A percentile compares a stretch with the other conserved stretches of the same genome.
These are phyloP conservation scores for Claviceps sorghi DNA, from an alignment of 2,329 filamentous ascomycete species.

Conservation along the genomic window DNA sequence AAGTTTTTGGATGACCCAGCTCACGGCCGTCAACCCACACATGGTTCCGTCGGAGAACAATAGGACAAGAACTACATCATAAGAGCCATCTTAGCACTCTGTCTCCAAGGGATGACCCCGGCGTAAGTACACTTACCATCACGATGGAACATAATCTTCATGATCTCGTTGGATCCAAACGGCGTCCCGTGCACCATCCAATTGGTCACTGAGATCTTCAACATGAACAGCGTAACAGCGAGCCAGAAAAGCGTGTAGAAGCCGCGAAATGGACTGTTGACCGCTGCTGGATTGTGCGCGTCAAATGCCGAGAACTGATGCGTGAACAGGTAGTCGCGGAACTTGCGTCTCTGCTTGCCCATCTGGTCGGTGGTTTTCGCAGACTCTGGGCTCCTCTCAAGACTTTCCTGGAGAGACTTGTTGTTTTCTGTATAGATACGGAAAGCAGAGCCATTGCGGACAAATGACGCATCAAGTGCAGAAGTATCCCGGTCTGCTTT, in stretches of 20 bases:
- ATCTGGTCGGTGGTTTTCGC: constrained; percentile 9
- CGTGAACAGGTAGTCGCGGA: constrained; percentile 50
- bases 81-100: not conserved
- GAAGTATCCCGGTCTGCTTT: not conserved
- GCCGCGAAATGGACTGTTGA: constrained; percentile 59
- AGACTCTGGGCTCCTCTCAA: constrained; percentile 13
- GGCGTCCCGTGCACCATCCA: constrained; percentile 54
- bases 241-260: constrained; percentile 75
- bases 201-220: constrained; percentile 53
- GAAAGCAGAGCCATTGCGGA: constrained; percentile 11
- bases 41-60: constrained; percentile 53
- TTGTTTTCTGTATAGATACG: constrained; percentile 17
- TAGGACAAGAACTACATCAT: constrained; percentile 31
- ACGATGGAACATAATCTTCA: constrained; percentile 47
- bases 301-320: constrained; percentile 62
- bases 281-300: constrained; percentile 48
- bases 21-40: constrained; percentile 50
- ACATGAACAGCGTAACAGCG: constrained; percentile 48
- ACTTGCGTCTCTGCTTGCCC: constrained; percentile 13
- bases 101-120: not conserved
- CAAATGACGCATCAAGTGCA: constrained; percentile 5
- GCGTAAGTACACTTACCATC: constrained; percentile 22
- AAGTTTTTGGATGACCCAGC: constrained; percentile 48
- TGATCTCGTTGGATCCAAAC: constrained; percentile 57
- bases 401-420: constrained; percentile 14